Evolutionary conservation across 2,329 filamentous ascomycete genomes (phyloP).

Genomic region (Phyllosticta ampelicida): DNA sequence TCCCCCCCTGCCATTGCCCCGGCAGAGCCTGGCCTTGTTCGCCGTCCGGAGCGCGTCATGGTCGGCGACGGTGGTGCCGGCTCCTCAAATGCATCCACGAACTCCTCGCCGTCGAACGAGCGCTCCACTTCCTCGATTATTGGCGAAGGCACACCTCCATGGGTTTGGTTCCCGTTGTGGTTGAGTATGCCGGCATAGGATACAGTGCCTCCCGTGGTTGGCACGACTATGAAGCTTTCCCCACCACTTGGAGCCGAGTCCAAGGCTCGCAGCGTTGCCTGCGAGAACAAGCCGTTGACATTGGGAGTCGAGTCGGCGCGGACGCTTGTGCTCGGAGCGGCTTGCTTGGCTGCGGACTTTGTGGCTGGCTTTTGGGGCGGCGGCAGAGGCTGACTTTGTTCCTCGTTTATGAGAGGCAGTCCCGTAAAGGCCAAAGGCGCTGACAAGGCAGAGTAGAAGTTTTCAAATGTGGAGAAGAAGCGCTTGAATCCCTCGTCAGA

Average conservation of each 20-base stretch:
- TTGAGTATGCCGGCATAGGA: conserved; percentile 81
- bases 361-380: conserved; percentile 16
- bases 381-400: conserved; percentile 16
- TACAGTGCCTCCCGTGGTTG: conserved; percentile 78
- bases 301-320: conserved; percentile 45
- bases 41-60: conserved; percentile 27
- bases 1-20: conserved; percentile 16
- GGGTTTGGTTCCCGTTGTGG: conserved; percentile 25
- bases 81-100: conserved; percentile 75
- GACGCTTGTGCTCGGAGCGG: conserved; percentile 36
- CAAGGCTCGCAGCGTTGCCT: conserved; percentile 70
- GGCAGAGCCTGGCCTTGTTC: conserved; percentile 14
- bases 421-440: conserved; percentile 89
- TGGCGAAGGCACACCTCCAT: conserved; percentile 21
- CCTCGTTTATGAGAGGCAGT: conserved; percentile 51
- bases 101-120: conserved; percentile 50
- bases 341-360: conserved; percentile 21
- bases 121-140: conserved; percentile 35
- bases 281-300: conserved; percentile 72
- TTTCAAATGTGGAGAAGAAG: conserved; percentile 89
- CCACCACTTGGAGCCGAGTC: conserved; percentile 43
- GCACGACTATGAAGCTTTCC: conserved; percentile 76
- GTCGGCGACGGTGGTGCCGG: conserved; percentile 37
- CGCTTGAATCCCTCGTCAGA: conserved; percentile 71
- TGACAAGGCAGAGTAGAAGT: conserved; percentile 76